Percentiles rank a stretch among this genome's conserved stretches.
Conservation (phyloP, 2,329 filamentous ascomycete species). For the Aspergillus ruber region DNA sequence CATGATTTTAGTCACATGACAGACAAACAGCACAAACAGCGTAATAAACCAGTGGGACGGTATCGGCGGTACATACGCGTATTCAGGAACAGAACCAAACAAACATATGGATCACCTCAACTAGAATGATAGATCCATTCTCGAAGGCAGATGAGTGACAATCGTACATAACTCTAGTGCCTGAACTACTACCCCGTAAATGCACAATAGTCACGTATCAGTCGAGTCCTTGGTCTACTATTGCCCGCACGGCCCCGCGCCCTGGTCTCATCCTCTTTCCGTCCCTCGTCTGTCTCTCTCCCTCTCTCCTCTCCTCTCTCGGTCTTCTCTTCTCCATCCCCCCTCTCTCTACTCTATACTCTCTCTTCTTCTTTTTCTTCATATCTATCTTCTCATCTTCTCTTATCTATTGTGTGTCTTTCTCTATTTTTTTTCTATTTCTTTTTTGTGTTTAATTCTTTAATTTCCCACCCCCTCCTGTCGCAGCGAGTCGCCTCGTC, state of each 20-base stretch:
- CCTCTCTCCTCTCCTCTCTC: slow-evolving; percentile 3
- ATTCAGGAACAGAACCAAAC: neutral
- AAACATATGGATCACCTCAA: neutral
- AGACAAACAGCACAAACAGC: slow-evolving; percentile 10
- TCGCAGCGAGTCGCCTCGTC: no score
- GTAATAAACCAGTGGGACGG: neutral
- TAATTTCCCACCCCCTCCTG: slow-evolving; percentile 1
- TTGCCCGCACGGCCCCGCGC: slow-evolving; percentile 8
- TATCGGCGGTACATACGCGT: slow-evolving; percentile 1
- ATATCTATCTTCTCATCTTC: slow-evolving; percentile 10
- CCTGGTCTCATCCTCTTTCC: slow-evolving; percentile 8
- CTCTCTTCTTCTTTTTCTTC: slow-evolving; percentile 13
- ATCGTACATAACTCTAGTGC: no score
- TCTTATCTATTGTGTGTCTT: slow-evolving; percentile 10
- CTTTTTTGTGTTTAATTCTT: slow-evolving; percentile 13
- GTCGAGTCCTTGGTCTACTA: slow-evolving; percentile 1
- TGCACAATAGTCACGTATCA: neutral
- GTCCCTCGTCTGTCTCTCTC: neutral
- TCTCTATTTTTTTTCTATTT: slow-evolving; percentile 7
- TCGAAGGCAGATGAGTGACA: neutral
- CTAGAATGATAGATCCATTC: neutral
- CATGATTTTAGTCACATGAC: neutral
- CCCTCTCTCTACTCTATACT: slow-evolving; percentile 23
- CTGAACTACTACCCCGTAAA: no score
- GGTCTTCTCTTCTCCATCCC: slow-evolving; percentile 17